Conservation (phyloP, 371 early-diverging fungal species). For the Apophysomyces trapeziformis region DNA sequence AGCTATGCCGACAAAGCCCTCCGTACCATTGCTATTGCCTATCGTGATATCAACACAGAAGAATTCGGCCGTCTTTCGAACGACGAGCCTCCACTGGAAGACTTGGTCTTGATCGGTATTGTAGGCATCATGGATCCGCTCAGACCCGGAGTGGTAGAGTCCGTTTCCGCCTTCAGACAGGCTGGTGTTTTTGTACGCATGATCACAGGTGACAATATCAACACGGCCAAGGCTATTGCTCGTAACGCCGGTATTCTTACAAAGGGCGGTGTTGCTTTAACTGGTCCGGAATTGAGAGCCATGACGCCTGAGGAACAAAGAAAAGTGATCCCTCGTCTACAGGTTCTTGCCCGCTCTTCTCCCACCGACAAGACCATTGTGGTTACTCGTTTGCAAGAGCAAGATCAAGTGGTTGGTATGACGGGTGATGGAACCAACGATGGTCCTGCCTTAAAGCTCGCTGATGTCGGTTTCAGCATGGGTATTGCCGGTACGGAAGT, state of each 20-base stretch:
- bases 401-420: conserved; percentile 94
- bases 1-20: conserved; percentile 83
- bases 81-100: conserved; percentile 61
- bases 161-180: conserved; percentile 77
- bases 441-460: conserved; percentile 93
- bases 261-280: conserved; percentile 84
- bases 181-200: conserved; percentile 96
- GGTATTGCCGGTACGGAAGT: conserved; percentile 97
- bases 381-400: conserved; percentile 81
- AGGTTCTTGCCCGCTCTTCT: conserved; percentile 91
- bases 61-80: conserved; percentile 34
- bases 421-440: conserved; percentile 99
- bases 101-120: conserved; percentile 78
- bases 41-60: conserved; percentile 61
- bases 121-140: conserved; percentile 95
- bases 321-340: conserved; percentile 80
- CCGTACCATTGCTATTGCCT: conserved; percentile 88
- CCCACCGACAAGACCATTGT: conserved; percentile 95
- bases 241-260: conserved; percentile 85
- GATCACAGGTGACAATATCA: conserved; percentile 97
- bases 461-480: conserved; percentile 98
- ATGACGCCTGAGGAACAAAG: conserved; percentile 80
- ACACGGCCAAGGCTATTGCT: conserved; percentile 91
- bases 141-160: conserved; percentile 84
- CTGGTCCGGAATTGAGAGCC: conserved; percentile 87